A percentile compares a stretch with the other conserved stretches of the same genome.
Conservation (phyloP, 192 early-diverging fungal genomes). For the Irineochytrium annulatum region DNA sequence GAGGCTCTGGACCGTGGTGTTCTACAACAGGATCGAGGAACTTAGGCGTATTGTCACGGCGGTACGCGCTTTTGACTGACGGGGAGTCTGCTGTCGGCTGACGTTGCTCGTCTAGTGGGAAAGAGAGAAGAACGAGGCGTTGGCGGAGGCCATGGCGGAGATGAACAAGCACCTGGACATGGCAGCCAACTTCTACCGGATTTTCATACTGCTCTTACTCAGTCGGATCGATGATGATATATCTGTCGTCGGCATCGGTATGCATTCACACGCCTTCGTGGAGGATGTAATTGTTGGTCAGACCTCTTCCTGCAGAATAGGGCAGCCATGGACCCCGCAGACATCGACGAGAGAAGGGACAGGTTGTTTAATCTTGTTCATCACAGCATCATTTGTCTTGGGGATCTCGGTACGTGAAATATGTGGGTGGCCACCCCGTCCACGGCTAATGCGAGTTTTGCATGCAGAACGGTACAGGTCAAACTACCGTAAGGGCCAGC, state of each 20-base stretch:
- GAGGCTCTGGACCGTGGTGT: constrained; percentile 34
- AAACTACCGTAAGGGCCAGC: too few species aligned
- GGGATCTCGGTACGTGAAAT: constrained; percentile 30
- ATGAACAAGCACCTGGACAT: constrained; percentile 18
- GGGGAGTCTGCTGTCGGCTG: not conserved
- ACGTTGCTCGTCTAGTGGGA: not conserved
- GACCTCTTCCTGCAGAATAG: not conserved
- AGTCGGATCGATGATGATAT: not conserved
- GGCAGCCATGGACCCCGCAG: not conserved
- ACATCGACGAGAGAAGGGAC: constrained; percentile 1
- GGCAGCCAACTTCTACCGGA: constrained; percentile 32
- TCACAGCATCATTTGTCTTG: constrained; percentile 26
- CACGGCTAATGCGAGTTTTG: not conserved
- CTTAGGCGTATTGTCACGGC: constrained; percentile 11
- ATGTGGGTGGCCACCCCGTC: not conserved
- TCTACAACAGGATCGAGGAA: constrained; percentile 33
- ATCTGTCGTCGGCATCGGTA: not conserved
- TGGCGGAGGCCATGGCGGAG: constrained; percentile 7
- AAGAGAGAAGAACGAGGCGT: not conserved
- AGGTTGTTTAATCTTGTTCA: constrained; percentile 12
- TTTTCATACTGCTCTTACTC: constrained; percentile 25
- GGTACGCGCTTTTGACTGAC: too few species aligned
- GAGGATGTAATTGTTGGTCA: not conserved
- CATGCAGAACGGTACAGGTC: constrained; percentile 13
- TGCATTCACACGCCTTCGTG: not conserved